A percentile compares a stretch with the other conserved stretches of the same genome.
Conservation (phyloP, 257 asterid species). For the Petrea volubilis region DNA sequence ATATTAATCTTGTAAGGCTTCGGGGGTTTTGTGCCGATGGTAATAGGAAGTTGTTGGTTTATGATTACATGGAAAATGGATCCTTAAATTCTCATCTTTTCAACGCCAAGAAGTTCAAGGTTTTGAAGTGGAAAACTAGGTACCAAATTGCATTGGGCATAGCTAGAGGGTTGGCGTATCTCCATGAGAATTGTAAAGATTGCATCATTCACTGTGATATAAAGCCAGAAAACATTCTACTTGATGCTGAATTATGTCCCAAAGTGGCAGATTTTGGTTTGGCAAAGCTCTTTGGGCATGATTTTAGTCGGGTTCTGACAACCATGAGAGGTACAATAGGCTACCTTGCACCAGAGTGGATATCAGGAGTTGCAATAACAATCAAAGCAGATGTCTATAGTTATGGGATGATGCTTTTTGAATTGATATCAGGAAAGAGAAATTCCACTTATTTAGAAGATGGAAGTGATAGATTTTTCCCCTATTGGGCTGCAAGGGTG, state of each 20-base stretch:
- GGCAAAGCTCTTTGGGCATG: slow-evolving; percentile 30
- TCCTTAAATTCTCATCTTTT: slow-evolving; percentile 29
- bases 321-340: slow-evolving; percentile 30
- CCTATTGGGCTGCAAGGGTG: background rate
- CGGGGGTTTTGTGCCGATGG: slow-evolving; percentile 33
- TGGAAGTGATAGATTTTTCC: background rate
- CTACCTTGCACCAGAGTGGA: slow-evolving; percentile 26
- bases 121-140: slow-evolving; percentile 26
- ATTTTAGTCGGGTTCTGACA: slow-evolving; percentile 29
- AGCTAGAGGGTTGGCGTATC: slow-evolving; percentile 31
- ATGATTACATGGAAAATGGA: slow-evolving; percentile 29
- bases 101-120: background rate
- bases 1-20: slow-evolving; percentile 35
- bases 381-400: slow-evolving; percentile 33
- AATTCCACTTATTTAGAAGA: background rate
- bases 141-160: slow-evolving; percentile 30
- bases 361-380: slow-evolving; percentile 19
- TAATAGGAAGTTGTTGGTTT: slow-evolving; percentile 25
- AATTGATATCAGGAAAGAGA: background rate
- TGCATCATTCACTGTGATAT: slow-evolving; percentile 37
- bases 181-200: slow-evolving; percentile 35
- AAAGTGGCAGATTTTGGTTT: slow-evolving; percentile 30
- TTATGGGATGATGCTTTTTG: slow-evolving; percentile 28
- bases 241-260: slow-evolving; percentile 19
- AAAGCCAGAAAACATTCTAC: slow-evolving; percentile 32